Base-by-base conservation (phyloP, 441 rosid species). In the Breynia disticha region DNA sequence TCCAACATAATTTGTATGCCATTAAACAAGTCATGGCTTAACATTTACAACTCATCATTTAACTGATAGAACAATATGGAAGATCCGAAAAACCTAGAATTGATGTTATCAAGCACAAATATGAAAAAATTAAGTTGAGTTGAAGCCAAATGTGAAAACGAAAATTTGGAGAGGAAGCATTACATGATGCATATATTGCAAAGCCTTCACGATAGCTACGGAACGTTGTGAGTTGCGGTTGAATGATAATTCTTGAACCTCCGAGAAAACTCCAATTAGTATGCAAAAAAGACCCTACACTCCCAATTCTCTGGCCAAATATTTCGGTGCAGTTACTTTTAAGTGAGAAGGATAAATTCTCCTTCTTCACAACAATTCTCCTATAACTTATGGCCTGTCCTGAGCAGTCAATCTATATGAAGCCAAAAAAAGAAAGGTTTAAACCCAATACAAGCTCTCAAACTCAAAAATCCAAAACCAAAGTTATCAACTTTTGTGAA, bases 181-280 rank as follows among this genome's bases (percentile, higher is more conserved):
- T 81, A 87, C 96, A 90, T 73, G 97, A 87, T 73, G 96, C 90
- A 39, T 66, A 72, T 46, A 80, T 68, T 55, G 63, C 19, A 0
- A 70, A 56, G 66, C 47, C 24, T 58, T 73, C 84, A 52, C 49
- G 76, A 58, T n/a, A 48, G 54, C 20, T 55, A 20, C 19, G 5
- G 16, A 61, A 52, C 21, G 60, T 60, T 14, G 76, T 46, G 55
- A 64, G 43, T 54, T 59, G 65, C 7, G 78, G 77, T 42, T 37
- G 64, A 15, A 50, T 24, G 20, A 52, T 46, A 65, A 79, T 50
- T 67, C 74, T 72, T 32, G 95, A 77, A 59, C 93, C 93, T 67
- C 82, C 70, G 9, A 62, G 37, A 46, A 79, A 84, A 75, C 80
- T 84, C 85, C 88, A 77, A 45, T 55, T 67, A 56, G 59, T 55